These are phyloP conservation scores for Kitagawia praeruptora DNA, from an alignment of 129 eudicot species.

Conservation along the genomic window DNA sequence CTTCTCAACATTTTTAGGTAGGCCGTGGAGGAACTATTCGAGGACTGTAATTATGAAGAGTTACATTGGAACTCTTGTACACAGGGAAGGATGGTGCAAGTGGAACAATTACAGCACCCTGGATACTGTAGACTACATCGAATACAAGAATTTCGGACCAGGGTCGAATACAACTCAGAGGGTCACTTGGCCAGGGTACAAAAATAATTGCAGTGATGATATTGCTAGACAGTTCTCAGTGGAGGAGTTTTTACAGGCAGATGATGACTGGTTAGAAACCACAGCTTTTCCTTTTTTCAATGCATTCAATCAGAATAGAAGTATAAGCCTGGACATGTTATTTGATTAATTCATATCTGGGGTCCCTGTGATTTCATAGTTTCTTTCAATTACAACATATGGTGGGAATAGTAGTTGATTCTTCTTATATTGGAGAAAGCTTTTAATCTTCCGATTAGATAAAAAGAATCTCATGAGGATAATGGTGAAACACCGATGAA, in stretches of 20 bases:
- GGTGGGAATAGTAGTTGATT: background rate
- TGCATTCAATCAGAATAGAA: constrained; percentile 19
- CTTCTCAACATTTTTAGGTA: constrained; percentile 54
- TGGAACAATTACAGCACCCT: constrained; percentile 51
- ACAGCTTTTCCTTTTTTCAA: constrained; percentile 51
- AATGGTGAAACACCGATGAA: background rate
- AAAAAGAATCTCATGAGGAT: background rate
- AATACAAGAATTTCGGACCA: constrained; percentile 73
- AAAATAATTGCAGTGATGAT: constrained; percentile 42
- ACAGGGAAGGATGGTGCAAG: constrained; percentile 63
- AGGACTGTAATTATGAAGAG: constrained; percentile 53
- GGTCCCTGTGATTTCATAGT: background rate
- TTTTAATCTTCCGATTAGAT: background rate
- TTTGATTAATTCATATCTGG: background rate
- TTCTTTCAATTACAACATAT: background rate
- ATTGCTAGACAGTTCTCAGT: constrained; percentile 36
- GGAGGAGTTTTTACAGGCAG: constrained; percentile 58
- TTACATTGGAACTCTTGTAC: constrained; percentile 53
- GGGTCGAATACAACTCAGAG: constrained; percentile 58
- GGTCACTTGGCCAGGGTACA: constrained; percentile 58
- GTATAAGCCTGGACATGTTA: background rate
- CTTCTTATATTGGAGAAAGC: background rate
- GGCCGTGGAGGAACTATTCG: constrained; percentile 85
- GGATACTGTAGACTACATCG: constrained; percentile 62
- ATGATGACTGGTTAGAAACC: constrained; percentile 58